Percentiles rank a stretch among this genome's conserved stretches.
phyloP scores from a whole-genome alignment of 2,329 filamentous ascomycete species.

The Penicillium verrucosum region DNA sequence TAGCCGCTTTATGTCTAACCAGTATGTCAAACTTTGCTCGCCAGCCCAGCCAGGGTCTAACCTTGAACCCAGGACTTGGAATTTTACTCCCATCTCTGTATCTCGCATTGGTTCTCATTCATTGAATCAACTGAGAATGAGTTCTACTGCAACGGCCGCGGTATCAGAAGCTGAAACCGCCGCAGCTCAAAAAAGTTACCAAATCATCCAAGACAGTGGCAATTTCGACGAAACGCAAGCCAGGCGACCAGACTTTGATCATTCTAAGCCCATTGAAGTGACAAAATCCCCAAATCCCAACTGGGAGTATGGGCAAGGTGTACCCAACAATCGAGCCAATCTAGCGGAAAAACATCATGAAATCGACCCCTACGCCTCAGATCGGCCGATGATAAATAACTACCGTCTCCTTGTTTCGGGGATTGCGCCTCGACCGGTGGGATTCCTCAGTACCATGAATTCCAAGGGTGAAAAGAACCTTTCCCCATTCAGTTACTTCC shows the following conservation, averaged over 20 bases:
- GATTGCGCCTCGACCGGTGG: slow-evolving; percentile 75
- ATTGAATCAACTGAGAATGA: slow-evolving; percentile 1
- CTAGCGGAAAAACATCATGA: slow-evolving; percentile 44
- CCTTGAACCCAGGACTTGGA: background rate
- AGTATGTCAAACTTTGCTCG: background rate
- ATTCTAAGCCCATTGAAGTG: slow-evolving; percentile 24
- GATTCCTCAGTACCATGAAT: slow-evolving; percentile 56
- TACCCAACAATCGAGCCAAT: slow-evolving; percentile 13
- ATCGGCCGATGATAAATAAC: slow-evolving; percentile 66
- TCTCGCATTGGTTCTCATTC: background rate
- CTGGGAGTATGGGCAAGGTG: slow-evolving; percentile 28
- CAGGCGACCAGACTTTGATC: slow-evolving; percentile 35
- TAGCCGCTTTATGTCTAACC: background rate
- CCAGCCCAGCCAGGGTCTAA: background rate
- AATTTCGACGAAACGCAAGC: slow-evolving; percentile 33
- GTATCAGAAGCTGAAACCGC: slow-evolving; percentile 2
- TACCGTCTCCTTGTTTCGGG: slow-evolving; percentile 85
- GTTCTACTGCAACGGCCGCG: slow-evolving; percentile 2
- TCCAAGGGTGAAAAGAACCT: slow-evolving; percentile 68
- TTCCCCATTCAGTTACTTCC: slow-evolving; percentile 80
- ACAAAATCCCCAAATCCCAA: slow-evolving; percentile 38
- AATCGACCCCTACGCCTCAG: slow-evolving; percentile 73
- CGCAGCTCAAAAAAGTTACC: slow-evolving; percentile 14
- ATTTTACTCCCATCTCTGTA: background rate
- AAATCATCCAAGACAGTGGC: slow-evolving; percentile 18